A percentile compares a stretch with the other conserved stretches of the same genome.
These are phyloP conservation scores for Hypoxylon crocopeplum DNA, from an alignment of 495 filamentous ascomycete species.

Conservation along the genomic window DNA sequence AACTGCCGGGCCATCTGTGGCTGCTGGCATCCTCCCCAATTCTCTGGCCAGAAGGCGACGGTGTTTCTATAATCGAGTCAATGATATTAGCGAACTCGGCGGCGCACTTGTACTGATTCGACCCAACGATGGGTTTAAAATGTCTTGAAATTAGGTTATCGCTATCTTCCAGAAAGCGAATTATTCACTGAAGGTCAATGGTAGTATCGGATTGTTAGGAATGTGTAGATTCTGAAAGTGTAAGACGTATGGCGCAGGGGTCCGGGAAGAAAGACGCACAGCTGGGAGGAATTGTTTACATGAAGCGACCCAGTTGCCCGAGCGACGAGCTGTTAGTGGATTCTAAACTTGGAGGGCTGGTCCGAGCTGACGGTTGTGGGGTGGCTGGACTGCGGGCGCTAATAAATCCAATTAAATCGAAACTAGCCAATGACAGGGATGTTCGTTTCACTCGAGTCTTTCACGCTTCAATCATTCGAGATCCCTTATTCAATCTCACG, in stretches of 20 bases:
- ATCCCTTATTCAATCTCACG: no score
- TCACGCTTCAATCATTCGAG: no score
- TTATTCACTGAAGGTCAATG: not conserved
- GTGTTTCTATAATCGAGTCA: conserved; percentile 2
- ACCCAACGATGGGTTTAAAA: not conserved
- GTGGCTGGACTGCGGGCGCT: conserved; percentile 12
- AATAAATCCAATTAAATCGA: no score
- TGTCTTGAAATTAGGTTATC: conserved; percentile 35
- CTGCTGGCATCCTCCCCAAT: conserved; percentile 41
- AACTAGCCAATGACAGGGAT: no score
- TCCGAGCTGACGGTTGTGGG: conserved; percentile 9
- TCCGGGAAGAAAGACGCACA: conserved; percentile 5
- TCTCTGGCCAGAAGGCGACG: conserved; percentile 2
- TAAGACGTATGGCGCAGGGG: conserved; percentile 11
- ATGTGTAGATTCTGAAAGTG: conserved; percentile 22
- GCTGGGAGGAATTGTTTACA: conserved; percentile 25
- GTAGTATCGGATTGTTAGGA: conserved; percentile 16
- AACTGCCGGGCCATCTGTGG: conserved; percentile 43
- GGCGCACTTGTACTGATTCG: conserved; percentile 4
- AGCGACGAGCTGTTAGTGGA: conserved; percentile 5
- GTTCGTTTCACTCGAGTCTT: no score
- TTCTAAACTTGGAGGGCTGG: not conserved
- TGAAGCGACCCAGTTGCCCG: conserved; percentile 22
- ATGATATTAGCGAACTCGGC: conserved; percentile 4
- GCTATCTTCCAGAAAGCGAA: conserved; percentile 6